Base-by-base conservation (phyloP, 2,329 filamentous ascomycete species). In the Fusarium sp. region DNA sequence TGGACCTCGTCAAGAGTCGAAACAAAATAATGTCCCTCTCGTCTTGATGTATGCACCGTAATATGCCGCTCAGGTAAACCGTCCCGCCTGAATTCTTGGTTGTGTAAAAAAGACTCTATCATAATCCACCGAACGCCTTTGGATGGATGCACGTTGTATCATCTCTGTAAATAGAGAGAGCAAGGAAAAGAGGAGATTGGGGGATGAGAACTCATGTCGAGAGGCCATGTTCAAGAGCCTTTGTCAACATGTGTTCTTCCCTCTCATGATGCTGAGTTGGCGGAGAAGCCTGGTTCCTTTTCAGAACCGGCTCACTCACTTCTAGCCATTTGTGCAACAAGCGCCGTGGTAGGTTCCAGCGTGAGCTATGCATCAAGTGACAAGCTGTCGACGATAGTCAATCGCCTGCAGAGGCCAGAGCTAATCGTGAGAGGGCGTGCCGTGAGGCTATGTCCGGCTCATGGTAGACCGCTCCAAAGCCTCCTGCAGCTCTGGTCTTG, bases 401-500 rank as follows among this genome's bases (percentile, higher is more conserved):
- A 52, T 32, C 23, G 32, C 56, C 58, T 39, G 58, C 48, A 57
- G 54, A 68, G 34, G 23, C 37, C 57, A 59, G 11, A 13, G 4
- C 20, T 25, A n/a, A 16, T 56, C 61, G 54, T 67, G 43, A 61
- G 57, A 67, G 52, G 60, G 43, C 18, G 58, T 34, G 25, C 32
- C 60, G 39, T 43, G 32, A 66, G 69, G 67, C 67, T 78, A 82
- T 65, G 74, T 67, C 32, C 80, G 81, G 80, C 91, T 89, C 83
- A 95, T 88, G 63, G 92, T 93, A 81, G 94, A 97, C 79, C 93
- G 89, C 80, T 94, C 92, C 72, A 99, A 87, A 34, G 97, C 97
- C 82, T 97, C 94, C 74, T 96, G 87, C 68, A 99, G 87, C 87
- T 98, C 97, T 2, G 96, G 96, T 67, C 97, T 90, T 71, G 90